Evolutionary conservation across 257 asterid species (phyloP).

Genomic region (Eustoma russellianum): DNA sequence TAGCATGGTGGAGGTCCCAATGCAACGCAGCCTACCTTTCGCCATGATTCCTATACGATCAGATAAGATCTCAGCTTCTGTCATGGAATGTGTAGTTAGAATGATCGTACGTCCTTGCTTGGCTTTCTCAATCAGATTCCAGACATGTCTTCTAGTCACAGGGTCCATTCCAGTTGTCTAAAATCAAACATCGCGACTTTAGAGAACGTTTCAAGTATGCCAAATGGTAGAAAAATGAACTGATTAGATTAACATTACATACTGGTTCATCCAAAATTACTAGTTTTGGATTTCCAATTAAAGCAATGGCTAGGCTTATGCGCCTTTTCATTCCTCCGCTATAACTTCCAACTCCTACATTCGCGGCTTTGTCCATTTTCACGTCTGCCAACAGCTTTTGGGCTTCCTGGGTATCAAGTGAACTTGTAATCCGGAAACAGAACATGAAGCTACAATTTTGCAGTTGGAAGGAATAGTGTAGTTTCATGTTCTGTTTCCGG

Average conservation of each 20-base stretch:
- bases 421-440: not conserved
- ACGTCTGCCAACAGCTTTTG: slow-evolving; percentile 19
- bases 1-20: slow-evolving; percentile 29
- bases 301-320: slow-evolving; percentile 29
- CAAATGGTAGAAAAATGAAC: no score
- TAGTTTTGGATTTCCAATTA: slow-evolving; percentile 27
- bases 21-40: slow-evolving; percentile 33
- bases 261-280: slow-evolving; percentile 32
- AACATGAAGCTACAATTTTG: slow-evolving; percentile 2
- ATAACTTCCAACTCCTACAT: slow-evolving; percentile 21
- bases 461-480: no score
- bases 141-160: slow-evolving; percentile 26
- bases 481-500: not conserved
- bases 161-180: slow-evolving; percentile 48
- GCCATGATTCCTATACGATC: slow-evolving; percentile 43
- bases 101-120: slow-evolving; percentile 32
- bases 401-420: slow-evolving; percentile 14
- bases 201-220: no score
- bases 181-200: not conserved
- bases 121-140: slow-evolving; percentile 32
- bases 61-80: slow-evolving; percentile 31
- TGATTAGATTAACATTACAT: not conserved
- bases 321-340: slow-evolving; percentile 35
- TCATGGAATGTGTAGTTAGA: slow-evolving; percentile 35
- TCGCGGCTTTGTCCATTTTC: slow-evolving; percentile 15